These are phyloP conservation scores for Paxillus ammoniavirescens DNA, from an alignment of 768 basidiomycete species.

Conservation along the genomic window DNA sequence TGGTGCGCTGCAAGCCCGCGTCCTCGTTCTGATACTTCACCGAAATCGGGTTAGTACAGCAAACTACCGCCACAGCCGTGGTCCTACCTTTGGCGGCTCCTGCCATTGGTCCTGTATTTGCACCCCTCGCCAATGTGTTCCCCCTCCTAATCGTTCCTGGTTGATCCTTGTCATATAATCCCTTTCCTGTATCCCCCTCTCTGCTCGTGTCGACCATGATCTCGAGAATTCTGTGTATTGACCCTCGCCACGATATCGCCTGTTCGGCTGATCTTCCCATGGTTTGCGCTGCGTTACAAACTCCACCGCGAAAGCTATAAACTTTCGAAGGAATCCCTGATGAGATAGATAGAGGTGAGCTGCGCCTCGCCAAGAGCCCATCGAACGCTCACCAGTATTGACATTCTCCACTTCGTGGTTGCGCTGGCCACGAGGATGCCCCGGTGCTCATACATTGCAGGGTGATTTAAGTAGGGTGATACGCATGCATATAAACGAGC, in stretches of 20 bases:
- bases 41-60: slow-evolving; percentile 8
- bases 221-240: slow-evolving; percentile 22
- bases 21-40: slow-evolving; percentile 15
- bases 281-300: slow-evolving; percentile 19
- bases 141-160: slow-evolving; percentile 6
- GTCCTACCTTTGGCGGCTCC: slow-evolving; percentile 18
- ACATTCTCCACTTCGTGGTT: slow-evolving; percentile 24
- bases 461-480: slow-evolving; percentile 24
- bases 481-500: slow-evolving; percentile 9
- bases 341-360: slow-evolving; percentile 15
- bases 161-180: slow-evolving; percentile 20
- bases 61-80: neutral
- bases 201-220: slow-evolving; percentile 26
- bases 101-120: slow-evolving; percentile 10
- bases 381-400: slow-evolving; percentile 28
- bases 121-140: slow-evolving; percentile 4
- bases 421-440: slow-evolving; percentile 24
- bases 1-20: slow-evolving; percentile 14
- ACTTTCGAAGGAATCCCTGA: slow-evolving; percentile 22
- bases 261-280: slow-evolving; percentile 16
- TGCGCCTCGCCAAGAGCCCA: slow-evolving; percentile 4
- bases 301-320: slow-evolving; percentile 23
- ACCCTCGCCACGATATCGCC: slow-evolving; percentile 7
- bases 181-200: slow-evolving; percentile 25
- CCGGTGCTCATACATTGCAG: slow-evolving; percentile 11